Percentiles rank a stretch among this genome's conserved stretches.
These are phyloP conservation scores for Candida labiduridarum DNA, from an alignment of 1,139 yeast species.

Conservation along the genomic window DNA sequence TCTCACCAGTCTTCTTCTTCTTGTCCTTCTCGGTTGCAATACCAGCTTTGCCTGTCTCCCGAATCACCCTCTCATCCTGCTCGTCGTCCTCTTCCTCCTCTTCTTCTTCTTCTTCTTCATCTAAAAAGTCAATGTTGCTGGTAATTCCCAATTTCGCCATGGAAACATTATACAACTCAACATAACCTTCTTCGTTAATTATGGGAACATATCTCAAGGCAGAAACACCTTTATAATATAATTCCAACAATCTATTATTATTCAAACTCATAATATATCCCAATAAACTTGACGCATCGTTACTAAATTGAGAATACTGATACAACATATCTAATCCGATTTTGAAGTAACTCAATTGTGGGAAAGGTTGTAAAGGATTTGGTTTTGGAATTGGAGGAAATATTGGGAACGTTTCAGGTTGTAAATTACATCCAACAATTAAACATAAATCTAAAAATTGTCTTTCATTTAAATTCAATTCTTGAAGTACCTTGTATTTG, in stretches of 20 bases:
- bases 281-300: conserved; percentile 30
- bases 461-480: conserved; percentile 58
- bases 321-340: conserved; percentile 47
- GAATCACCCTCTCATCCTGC: neutral
- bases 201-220: conserved; percentile 63
- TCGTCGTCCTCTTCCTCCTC: conserved; percentile 1
- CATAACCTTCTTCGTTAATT: conserved; percentile 66
- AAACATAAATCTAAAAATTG: conserved; percentile 76
- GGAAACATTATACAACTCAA: conserved; percentile 54
- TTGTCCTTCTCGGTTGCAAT: neutral
- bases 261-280: conserved; percentile 41
- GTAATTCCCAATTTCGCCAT: conserved; percentile 39
- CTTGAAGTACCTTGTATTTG: conserved; percentile 58
- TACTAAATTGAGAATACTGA: conserved; percentile 34
- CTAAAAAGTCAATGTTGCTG: conserved; percentile 22
- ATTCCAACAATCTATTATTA: conserved; percentile 40
- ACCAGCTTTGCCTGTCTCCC: neutral
- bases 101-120: conserved; percentile 15
- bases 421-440: conserved; percentile 78
- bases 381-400: conserved; percentile 57
- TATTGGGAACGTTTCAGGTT: conserved; percentile 63
- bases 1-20: conserved; percentile 6
- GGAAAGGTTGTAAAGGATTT: conserved; percentile 44
- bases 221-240: conserved; percentile 43
- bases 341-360: conserved; percentile 46